phyloP scores from a whole-genome alignment of 2,329 filamentous ascomycete species.

The Aureobasidium namibiae region DNA sequence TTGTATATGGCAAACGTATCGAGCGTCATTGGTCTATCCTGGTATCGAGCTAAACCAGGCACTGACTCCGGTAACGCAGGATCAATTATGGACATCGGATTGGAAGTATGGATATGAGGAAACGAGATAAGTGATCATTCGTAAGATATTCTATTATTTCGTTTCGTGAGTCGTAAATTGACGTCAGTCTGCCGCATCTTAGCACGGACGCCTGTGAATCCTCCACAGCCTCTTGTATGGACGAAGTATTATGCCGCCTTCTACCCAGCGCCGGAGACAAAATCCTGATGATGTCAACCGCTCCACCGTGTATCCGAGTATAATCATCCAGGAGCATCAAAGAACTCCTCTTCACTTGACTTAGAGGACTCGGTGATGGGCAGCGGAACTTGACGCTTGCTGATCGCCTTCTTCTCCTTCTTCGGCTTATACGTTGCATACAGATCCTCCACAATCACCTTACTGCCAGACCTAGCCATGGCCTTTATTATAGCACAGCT shows the following conservation, averaged over 20 bases:
- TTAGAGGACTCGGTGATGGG: background rate
- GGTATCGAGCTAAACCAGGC: background rate
- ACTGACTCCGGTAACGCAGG: background rate
- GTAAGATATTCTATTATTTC: background rate
- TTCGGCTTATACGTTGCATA: constrained; percentile 9
- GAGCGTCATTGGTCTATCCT: background rate
- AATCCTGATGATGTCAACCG: background rate
- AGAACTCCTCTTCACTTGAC: constrained; percentile 12
- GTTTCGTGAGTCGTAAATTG: background rate
- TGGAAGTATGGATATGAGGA: background rate
- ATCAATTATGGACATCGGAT: background rate
- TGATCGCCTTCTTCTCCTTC: background rate
- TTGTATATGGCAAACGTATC: background rate
- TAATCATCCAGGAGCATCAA: background rate
- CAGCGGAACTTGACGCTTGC: background rate
- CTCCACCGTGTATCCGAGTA: too few species aligned
- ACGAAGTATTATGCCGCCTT: background rate
- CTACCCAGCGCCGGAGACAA: too few species aligned
- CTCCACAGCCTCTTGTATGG: background rate
- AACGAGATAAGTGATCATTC: too few species aligned
- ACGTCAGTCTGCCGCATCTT: too few species aligned
- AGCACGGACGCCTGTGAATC: too few species aligned
- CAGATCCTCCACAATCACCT: background rate
- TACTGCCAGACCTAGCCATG: background rate
- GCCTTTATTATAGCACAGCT: constrained; percentile 33